Evolutionary conservation across 495 filamentous ascomycete genomes (phyloP).

Genomic region (Penicillium mononematosum): DNA sequence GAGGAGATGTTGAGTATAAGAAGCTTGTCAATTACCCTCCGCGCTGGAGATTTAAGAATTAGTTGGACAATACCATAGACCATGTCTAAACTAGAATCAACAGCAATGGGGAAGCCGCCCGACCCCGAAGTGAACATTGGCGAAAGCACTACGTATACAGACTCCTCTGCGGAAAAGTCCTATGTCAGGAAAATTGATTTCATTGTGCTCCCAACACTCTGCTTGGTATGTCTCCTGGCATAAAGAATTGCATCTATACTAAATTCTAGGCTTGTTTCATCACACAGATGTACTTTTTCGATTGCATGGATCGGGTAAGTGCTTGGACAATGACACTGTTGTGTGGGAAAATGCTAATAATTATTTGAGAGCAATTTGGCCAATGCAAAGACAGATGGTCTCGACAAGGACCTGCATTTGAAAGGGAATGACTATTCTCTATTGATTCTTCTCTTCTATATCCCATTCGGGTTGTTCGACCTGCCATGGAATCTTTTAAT

Average conservation of each 20-base stretch:
- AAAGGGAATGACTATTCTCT: conserved; percentile 63
- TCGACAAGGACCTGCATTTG: conserved; percentile 51
- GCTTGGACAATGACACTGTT: not conserved
- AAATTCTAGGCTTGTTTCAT: not conserved
- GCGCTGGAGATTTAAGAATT: not conserved
- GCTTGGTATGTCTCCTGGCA: conserved; percentile 30
- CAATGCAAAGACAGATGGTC: conserved; percentile 66
- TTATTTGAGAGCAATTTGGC: conserved; percentile 47
- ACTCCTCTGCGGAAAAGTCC: conserved; percentile 25
- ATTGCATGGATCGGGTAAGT: conserved; percentile 59
- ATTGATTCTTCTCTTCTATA: conserved; percentile 67
- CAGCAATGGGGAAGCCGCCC: not conserved
- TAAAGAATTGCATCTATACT: too few species aligned
- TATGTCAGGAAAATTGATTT: conserved; percentile 34
- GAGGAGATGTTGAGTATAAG: not conserved
- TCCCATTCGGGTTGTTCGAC: conserved; percentile 68
- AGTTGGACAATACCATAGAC: not conserved
- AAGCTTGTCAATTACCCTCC: not conserved
- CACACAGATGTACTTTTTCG: conserved; percentile 57
- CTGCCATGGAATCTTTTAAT: conserved; percentile 59
- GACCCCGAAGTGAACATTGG: conserved; percentile 19
- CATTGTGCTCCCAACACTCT: conserved; percentile 34
- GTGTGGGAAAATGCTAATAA: conserved; percentile 4
- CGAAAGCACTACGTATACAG: conserved; percentile 16
- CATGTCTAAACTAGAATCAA: conserved; percentile 4